A percentile compares a stretch with the other conserved stretches of the same genome.
Conservation (phyloP, 2,329 filamentous ascomycete genomes). For the Hyphodiscus sp. region DNA sequence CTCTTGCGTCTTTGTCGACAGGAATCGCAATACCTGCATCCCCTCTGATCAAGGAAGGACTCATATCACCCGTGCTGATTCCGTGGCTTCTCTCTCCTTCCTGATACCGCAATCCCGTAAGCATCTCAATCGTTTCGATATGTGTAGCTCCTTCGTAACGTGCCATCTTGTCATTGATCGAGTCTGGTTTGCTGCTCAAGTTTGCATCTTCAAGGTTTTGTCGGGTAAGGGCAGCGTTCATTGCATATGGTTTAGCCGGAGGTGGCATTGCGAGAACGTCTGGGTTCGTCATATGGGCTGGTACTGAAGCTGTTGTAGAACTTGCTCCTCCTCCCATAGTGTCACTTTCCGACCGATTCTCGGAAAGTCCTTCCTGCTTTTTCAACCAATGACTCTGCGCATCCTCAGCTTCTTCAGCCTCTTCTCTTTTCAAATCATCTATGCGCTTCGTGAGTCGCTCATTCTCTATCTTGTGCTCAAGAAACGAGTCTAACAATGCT, state of each 20-base stretch:
- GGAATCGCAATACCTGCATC: slow-evolving; percentile 83
- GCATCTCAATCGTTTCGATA: slow-evolving; percentile 84
- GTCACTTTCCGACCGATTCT: slow-evolving; percentile 38
- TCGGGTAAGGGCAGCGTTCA: slow-evolving; percentile 65
- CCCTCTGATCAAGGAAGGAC: slow-evolving; percentile 74
- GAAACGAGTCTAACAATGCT: slow-evolving; percentile 78
- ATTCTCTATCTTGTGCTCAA: slow-evolving; percentile 96
- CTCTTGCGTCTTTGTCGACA: slow-evolving; percentile 65
- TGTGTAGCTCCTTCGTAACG: slow-evolving; percentile 71
- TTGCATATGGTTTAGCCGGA: slow-evolving; percentile 53
- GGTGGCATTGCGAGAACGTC: slow-evolving; percentile 55
- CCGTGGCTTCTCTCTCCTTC: slow-evolving; percentile 85
- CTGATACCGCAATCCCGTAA: slow-evolving; percentile 80
- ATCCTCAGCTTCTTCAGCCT: slow-evolving; percentile 70
- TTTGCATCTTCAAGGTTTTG: slow-evolving; percentile 73
- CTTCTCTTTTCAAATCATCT: slow-evolving; percentile 76
- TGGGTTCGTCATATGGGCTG: slow-evolving; percentile 28
- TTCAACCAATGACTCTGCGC: slow-evolving; percentile 55
- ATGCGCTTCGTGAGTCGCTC: slow-evolving; percentile 80
- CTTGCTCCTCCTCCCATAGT: slow-evolving; percentile 31
- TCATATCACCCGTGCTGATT: slow-evolving; percentile 79
- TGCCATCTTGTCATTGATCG: slow-evolving; percentile 78
- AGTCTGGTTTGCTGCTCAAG: slow-evolving; percentile 61
- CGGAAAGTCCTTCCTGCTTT: slow-evolving; percentile 50
- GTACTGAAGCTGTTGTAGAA: slow-evolving; percentile 20